Base-by-base conservation (phyloP, 371 early-diverging fungal genomes). In the Smittium culicis region DNA sequence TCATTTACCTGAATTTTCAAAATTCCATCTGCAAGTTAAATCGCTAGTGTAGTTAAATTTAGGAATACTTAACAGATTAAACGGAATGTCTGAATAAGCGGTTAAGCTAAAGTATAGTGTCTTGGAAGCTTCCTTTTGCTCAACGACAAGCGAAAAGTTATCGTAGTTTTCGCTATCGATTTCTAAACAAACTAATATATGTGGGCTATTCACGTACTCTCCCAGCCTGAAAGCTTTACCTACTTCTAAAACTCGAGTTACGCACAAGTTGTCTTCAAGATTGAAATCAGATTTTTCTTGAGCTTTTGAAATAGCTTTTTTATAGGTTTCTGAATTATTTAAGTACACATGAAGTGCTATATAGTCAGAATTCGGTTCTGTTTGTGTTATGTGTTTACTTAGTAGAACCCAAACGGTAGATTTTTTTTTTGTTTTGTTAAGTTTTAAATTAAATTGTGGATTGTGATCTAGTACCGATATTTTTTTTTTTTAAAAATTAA, bases 151-250 rank as follows among this genome's bases (percentile, higher is more conserved):
- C 0, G 90, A 89, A 71, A 88, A 90, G 35, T 80, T 70, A 55
- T 75, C 79, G 68, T 70, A 66, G 32, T 71, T 45, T 57, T 34
- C 61, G 56, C 16, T 59, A 56, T 24, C 27, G 29, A 70, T 65
- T 11, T 29, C 32, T 30, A 73, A 60, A 66, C 73, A 73, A 72
- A 85, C 85, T 69, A 91, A 77, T 58, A 89, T 86, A 74, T 92
- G 91, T 1, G 88, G 91, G 62, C 85, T 87, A 70, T 93, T 93
- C 57, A 90, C 86, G 73, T 90, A 91, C 25, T 84, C 85, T 20
- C 91, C 91, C 70, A 85, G 75, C 67, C 79, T 71, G 61, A 88
- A 76, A 0, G 90, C 85, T 24, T 81, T 81, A 20, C 82, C 86
- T 24, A 88, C 88, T 69, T 90, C 90, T 72, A 85, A 89, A 1